Base-by-base conservation (phyloP, 163 green algal species). In the Smithsoniella earleae region DNA sequence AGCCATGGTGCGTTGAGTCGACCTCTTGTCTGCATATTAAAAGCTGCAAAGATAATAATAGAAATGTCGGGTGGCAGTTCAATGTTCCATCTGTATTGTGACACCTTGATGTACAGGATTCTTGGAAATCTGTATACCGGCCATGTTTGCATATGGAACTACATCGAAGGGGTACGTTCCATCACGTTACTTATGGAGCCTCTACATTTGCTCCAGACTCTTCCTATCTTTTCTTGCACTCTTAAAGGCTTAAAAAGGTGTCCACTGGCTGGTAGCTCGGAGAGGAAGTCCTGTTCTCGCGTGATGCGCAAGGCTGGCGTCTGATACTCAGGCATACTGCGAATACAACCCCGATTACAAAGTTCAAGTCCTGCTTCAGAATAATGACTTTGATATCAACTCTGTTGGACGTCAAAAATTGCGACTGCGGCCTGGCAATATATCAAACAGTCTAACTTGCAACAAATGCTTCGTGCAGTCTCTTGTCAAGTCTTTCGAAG, bases 401-500 rank as follows among this genome's bases (percentile, higher is more conserved):
- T n/a, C n/a, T n/a, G n/a, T n/a, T n/a, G n/a, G n/a, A n/a, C n/a
- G n/a, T n/a, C n/a, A n/a, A n/a, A n/a, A n/a, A n/a, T n/a, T n/a
- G n/a, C n/a, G n/a, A n/a, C n/a, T n/a, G n/a, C n/a, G n/a, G n/a
- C n/a, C n/a, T n/a, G n/a, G n/a, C n/a, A n/a, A n/a, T n/a, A n/a
- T n/a, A n/a, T n/a, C n/a, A n/a, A n/a, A n/a, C n/a, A n/a, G n/a
- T n/a, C n/a, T n/a, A n/a, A n/a, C n/a, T n/a, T n/a, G n/a, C n/a
- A n/a, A n/a, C n/a, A n/a, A n/a, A n/a, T n/a, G n/a, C n/a, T n/a
- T n/a, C 10, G 33, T 81, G 66, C 86, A 96, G 84, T 90, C 86
- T 0, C 74, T 99, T 73, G 91, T 98, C 74, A 98, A 98, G 76
- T 97, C 92, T 0, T 99, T 98, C 65, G 94, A 99, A 81, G 89